Conservation (phyloP, 441 rosid genomes). For the Adansonia madagascariensis region DNA sequence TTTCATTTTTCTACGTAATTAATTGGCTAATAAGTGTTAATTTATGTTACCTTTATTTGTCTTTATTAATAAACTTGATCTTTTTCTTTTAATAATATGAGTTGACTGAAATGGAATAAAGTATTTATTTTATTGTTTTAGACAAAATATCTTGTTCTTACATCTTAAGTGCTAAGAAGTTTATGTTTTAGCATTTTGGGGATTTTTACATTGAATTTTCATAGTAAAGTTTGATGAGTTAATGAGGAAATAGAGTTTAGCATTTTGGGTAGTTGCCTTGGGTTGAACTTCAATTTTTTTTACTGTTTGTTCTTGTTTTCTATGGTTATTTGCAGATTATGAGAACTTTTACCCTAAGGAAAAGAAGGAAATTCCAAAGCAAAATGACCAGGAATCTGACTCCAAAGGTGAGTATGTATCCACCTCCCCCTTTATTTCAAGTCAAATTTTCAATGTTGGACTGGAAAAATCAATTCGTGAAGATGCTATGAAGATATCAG, state of each 20-base stretch:
- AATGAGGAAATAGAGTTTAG: background rate
- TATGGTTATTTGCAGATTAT: conserved; percentile 48
- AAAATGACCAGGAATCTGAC: conserved; percentile 59
- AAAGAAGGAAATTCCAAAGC: conserved; percentile 64
- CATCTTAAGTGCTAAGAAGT: background rate
- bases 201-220: background rate
- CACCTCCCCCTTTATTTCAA: background rate
- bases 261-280: conserved; percentile 2
- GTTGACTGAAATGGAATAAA: background rate
- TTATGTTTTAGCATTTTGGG: conserved; percentile 1
- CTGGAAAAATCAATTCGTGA: background rate
- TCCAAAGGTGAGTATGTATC: conserved; percentile 50
- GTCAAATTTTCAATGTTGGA: background rate
- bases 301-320: background rate
- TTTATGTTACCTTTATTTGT: background rate
- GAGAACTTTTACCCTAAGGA: conserved; percentile 69
- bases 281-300: background rate
- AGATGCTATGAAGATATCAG: background rate
- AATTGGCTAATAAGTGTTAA: background rate
- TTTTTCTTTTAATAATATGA: background rate
- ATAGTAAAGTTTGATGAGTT: background rate
- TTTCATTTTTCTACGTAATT: background rate
- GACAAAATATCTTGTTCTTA: background rate
- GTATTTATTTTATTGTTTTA: background rate
- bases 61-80: background rate